A percentile compares a stretch with the other conserved stretches of the same genome.
Evolutionary conservation across 352 stramenopile species (phyloP).

Genomic region (Phytophthora pistaciae): DNA sequence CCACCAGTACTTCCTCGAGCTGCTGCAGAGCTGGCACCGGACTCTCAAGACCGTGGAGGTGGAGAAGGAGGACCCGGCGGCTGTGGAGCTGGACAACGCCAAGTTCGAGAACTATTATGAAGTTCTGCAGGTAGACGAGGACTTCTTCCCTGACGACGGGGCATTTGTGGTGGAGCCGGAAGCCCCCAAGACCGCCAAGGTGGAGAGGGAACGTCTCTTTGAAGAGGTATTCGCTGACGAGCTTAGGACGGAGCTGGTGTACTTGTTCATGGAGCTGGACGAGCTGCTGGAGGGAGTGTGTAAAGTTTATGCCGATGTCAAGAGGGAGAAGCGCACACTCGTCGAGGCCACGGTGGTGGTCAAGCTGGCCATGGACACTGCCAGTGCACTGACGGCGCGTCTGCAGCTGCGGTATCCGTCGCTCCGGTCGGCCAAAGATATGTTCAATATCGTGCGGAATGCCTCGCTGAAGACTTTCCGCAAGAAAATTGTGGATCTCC

Average conservation of each 20-base stretch:
- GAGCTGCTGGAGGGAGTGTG: slow-evolving; percentile 23
- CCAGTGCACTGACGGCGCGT: slow-evolving; percentile 9
- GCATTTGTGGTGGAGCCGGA: not conserved
- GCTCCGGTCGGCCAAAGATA: slow-evolving; percentile 17
- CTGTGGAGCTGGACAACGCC: not conserved
- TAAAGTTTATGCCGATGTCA: slow-evolving; percentile 27
- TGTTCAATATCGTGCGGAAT: slow-evolving; percentile 17
- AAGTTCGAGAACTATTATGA: slow-evolving; percentile 35
- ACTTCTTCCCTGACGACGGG: slow-evolving; percentile 17
- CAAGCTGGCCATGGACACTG: slow-evolving; percentile 27
- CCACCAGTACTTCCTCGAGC: no score
- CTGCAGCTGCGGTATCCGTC: slow-evolving; percentile 29
- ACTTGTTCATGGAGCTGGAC: slow-evolving; percentile 35
- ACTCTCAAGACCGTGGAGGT: not conserved
- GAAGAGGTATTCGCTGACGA: slow-evolving; percentile 34
- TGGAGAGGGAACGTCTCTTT: slow-evolving; percentile 20
- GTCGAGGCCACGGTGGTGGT: slow-evolving; percentile 36
- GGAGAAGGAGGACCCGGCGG: not conserved
- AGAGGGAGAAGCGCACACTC: slow-evolving; percentile 33
- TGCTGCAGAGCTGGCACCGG: no score
- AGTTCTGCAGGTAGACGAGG: slow-evolving; percentile 22
- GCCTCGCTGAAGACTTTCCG: not conserved
- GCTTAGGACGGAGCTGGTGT: slow-evolving; percentile 24
- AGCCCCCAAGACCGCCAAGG: not conserved
- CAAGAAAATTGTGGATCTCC: not conserved